Percentiles rank a stretch among this genome's conserved stretches.
phyloP scores from a whole-genome alignment of 1,284 basidiomycete species.

The Xerocomus amazonicus region DNA sequence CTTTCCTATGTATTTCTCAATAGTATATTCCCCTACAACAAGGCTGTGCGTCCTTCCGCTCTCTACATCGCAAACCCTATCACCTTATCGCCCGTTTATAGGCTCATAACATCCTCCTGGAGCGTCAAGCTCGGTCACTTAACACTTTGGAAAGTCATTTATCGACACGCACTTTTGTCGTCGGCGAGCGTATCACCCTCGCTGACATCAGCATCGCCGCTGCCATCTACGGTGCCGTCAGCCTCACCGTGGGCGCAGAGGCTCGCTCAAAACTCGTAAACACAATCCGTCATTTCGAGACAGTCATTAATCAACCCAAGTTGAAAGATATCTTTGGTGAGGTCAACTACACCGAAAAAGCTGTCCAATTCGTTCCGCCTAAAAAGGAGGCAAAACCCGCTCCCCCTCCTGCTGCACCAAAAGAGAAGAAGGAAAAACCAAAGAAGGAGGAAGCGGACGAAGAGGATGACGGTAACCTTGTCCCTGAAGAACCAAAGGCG shows the following conservation, averaged over 20 bases:
- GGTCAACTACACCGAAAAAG: slow-evolving; percentile 67
- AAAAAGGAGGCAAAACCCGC: slow-evolving; percentile 55
- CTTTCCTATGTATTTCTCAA: slow-evolving; percentile 34
- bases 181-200: slow-evolving; percentile 90
- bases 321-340: slow-evolving; percentile 66
- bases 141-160: slow-evolving; percentile 75
- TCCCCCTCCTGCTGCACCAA: slow-evolving; percentile 40
- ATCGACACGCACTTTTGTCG: slow-evolving; percentile 82
- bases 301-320: slow-evolving; percentile 78
- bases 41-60: slow-evolving; percentile 43
- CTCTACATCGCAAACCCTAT: slow-evolving; percentile 33
- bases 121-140: slow-evolving; percentile 55
- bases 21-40: slow-evolving; percentile 50
- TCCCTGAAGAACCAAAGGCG: slow-evolving; percentile 66
- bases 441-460: slow-evolving; percentile 61
- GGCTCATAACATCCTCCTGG: slow-evolving; percentile 53
- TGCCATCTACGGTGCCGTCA: slow-evolving; percentile 49
- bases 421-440: slow-evolving; percentile 57
- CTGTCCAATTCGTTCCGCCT: slow-evolving; percentile 71
- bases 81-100: slow-evolving; percentile 25
- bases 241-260: slow-evolving; percentile 59
- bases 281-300: slow-evolving; percentile 80
- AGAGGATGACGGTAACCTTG: slow-evolving; percentile 63
- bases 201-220: slow-evolving; percentile 81
- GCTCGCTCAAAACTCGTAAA: slow-evolving; percentile 71